Evolutionary conservation across 2,329 filamentous ascomycete genomes (phyloP).

Genomic region (Xylaria sp.): DNA sequence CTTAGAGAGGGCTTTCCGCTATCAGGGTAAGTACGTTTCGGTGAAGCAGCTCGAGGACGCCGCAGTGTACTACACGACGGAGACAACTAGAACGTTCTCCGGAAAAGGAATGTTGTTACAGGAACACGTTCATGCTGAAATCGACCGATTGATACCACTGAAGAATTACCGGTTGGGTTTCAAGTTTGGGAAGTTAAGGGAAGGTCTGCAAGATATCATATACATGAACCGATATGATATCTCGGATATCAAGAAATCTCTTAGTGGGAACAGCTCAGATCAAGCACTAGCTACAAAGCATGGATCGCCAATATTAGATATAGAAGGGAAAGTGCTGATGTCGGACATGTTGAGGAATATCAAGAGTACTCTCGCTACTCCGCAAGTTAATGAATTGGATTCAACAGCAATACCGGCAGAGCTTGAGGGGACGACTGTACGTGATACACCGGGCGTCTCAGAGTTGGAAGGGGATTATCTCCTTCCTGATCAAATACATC

Average conservation of each 20-base stretch:
- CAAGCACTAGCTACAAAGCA: constrained; percentile 11
- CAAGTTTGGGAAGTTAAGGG: constrained; percentile 24
- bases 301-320: no score
- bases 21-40: constrained; percentile 27
- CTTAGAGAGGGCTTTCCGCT: constrained; percentile 26
- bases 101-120: constrained; percentile 17
- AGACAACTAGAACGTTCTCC: constrained; percentile 13
- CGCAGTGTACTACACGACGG: constrained; percentile 28
- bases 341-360: no score
- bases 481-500: constrained; percentile 22
- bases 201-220: constrained; percentile 26
- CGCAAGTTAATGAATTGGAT: constrained; percentile 2
- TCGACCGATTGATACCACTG: constrained; percentile 22
- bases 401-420: constrained; percentile 8
- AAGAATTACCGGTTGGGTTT: constrained; percentile 20
- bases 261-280: background rate
- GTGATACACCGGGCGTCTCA: background rate
- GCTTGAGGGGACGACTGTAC: constrained; percentile 18
- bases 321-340: no score
- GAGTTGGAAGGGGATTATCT: constrained; percentile 26
- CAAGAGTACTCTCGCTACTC: no score
- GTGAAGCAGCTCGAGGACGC: constrained; percentile 33
- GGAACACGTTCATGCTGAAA: constrained; percentile 22
- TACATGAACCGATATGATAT: constrained; percentile 24
- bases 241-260: no score